phyloP scores from a whole-genome alignment of 345 rosid genomes.

The Leavenworthia alabamica region DNA sequence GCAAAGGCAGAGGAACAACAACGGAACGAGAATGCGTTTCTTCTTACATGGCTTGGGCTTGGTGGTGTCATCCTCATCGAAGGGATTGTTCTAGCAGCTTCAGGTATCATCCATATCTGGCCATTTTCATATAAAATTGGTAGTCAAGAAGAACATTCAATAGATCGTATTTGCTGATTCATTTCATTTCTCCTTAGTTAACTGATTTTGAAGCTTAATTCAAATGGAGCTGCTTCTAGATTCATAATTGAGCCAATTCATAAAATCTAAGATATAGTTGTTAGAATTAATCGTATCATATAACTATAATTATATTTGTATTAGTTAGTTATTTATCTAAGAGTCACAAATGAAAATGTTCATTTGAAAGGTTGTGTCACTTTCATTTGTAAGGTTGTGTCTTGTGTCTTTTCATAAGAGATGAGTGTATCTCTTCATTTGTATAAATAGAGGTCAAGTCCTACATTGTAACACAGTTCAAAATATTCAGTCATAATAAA shows the following conservation, averaged over 20 bases:
- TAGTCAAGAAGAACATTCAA: not conserved
- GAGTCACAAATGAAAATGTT: no score
- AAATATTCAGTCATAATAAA: no score
- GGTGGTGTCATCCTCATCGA: conserved; percentile 63
- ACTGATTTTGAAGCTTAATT: not conserved
- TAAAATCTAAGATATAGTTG: not conserved
- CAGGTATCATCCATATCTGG: conserved; percentile 42
- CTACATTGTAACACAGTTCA: no score
- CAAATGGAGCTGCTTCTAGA: not conserved
- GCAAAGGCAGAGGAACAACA: conserved; percentile 50
- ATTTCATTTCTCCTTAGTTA: not conserved
- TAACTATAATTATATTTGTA: no score
- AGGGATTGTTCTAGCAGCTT: conserved; percentile 69
- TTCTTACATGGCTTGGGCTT: conserved; percentile 77
- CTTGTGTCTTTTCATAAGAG: no score
- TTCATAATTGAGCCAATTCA: not conserved
- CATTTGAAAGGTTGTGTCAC: no score
- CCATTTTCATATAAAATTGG: not conserved
- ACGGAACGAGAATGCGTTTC: conserved; percentile 77
- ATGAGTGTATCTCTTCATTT: no score
- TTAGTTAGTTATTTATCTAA: no score
- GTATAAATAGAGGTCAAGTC: no score
- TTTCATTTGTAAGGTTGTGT: no score
- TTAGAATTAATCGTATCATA: no score
- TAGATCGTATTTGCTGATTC: not conserved